Conservation (phyloP, 768 basidiomycete species). For the Lactifluus echinatus region DNA sequence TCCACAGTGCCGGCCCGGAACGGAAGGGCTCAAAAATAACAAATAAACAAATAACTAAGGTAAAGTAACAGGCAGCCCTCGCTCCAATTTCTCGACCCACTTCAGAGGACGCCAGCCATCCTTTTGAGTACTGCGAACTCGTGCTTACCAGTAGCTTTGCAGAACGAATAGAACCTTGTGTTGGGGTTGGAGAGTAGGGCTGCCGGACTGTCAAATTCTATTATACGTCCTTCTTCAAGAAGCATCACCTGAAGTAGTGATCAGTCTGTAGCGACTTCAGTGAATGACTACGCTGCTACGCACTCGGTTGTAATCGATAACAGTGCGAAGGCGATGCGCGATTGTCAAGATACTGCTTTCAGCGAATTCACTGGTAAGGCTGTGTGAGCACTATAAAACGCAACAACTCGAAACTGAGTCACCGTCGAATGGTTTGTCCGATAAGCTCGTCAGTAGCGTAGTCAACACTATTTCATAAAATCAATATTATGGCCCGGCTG, state of each 20-base stretch:
- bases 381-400: background rate
- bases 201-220: constrained; percentile 64
- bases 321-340: constrained; percentile 69
- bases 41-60: no score
- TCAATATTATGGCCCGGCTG: background rate
- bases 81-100: no score
- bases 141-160: constrained; percentile 63
- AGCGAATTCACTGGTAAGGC: constrained; percentile 52
- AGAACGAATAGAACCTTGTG: constrained; percentile 59
- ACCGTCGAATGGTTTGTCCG: constrained; percentile 74
- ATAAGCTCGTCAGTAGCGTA: constrained; percentile 88
- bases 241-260: constrained; percentile 52
- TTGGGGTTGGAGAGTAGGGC: constrained; percentile 44
- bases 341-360: constrained; percentile 78
- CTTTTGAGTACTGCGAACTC: constrained; percentile 63
- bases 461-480: constrained; percentile 45
- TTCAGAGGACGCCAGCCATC: constrained; percentile 40
- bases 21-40: no score
- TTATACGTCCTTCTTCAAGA: constrained; percentile 68
- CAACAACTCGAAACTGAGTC: constrained; percentile 24
- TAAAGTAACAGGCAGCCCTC: no score
- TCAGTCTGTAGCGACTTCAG: constrained; percentile 3
- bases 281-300: constrained; percentile 23
- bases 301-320: constrained; percentile 80
- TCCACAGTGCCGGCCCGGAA: no score